Base-by-base conservation (phyloP, 2,329 filamentous ascomycete species). In the Neofusicoccum laricinum region DNA sequence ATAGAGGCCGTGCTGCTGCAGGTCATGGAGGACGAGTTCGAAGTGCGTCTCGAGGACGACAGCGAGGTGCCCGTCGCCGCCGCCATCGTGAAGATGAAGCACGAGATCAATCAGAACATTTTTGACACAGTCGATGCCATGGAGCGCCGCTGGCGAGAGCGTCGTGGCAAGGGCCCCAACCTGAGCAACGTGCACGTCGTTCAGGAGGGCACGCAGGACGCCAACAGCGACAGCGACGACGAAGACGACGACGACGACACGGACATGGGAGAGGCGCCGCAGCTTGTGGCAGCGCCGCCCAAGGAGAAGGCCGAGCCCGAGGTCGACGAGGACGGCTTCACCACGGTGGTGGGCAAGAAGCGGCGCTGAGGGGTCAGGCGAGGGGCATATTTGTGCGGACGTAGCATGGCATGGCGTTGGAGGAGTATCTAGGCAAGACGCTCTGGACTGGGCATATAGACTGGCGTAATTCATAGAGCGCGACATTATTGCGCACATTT, bases 11-110 rank as follows among this genome's bases (percentile, higher is more conserved):
- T 96, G 59, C 82, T 98, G 53, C 82, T 97, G 51, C 91, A 97
- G 72, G 88, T 97, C 66, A 95, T 98, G 90, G 85, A 90, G 67
- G 95, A 98, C 79, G 95, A 99, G 78, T 99, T 98, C 73, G 93
- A 97, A 72, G 90, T 95, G 63, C 89, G 91, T 64, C 86, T 97
- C 32, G 95, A 98, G 72, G 95, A 99, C 76, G 93, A 93, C 70
- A 94, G 89, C 53, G 90, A 88, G 38, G 87, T 85, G 61, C 85
- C 89, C 64, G 86, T 96, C 6, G 93, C 93, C 10, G 81, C 82
- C 65, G 83, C 88, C 70, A 91, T 98, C 65, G 79, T 96, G 75
- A 82, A 83, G 61, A 79, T 94, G 67, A 83, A 88, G 71, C 81
- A 82, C 65, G 84, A 90, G 73, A 87, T 88, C 71, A 81, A 82